phyloP scores from a whole-genome alignment of 2,329 filamentous ascomycete genomes.

The Phyllosticta ampelicida region DNA sequence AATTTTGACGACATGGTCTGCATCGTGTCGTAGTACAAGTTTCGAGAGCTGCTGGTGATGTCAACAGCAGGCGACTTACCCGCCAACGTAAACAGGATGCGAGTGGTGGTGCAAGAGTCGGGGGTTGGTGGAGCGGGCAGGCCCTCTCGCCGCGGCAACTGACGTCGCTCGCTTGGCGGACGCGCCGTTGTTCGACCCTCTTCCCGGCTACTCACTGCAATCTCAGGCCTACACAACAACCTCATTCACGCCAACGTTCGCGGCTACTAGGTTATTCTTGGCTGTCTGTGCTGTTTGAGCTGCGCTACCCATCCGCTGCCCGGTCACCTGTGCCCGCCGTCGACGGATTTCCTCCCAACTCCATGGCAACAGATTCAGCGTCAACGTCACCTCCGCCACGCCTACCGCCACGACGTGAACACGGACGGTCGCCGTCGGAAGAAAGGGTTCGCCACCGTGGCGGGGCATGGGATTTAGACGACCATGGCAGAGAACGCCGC shows the following conservation, averaged over 20 bases:
- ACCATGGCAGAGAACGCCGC: conserved; percentile 4
- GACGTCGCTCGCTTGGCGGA: neutral
- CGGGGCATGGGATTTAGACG: neutral
- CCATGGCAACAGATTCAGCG: neutral
- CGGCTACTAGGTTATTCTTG: neutral
- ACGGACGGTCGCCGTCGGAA: neutral
- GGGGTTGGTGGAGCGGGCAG: neutral
- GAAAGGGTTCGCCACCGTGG: neutral
- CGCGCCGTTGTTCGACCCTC: neutral
- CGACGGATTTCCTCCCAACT: neutral
- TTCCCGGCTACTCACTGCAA: neutral
- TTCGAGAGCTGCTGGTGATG: neutral
- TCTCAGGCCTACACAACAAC: neutral
- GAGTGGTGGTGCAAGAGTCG: neutral
- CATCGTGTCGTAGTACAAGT: neutral
- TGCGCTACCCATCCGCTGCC: neutral
- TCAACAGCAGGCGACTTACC: neutral
- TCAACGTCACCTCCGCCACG: neutral
- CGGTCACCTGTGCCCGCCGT: neutral
- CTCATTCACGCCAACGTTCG: neutral
- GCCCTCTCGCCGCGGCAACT: neutral
- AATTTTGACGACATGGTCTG: neutral
- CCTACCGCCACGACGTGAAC: neutral
- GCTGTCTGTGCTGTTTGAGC: neutral
- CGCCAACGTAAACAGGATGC: neutral